phyloP scores from a whole-genome alignment of 345 rosid species.

The Gossypium thurberi region DNA sequence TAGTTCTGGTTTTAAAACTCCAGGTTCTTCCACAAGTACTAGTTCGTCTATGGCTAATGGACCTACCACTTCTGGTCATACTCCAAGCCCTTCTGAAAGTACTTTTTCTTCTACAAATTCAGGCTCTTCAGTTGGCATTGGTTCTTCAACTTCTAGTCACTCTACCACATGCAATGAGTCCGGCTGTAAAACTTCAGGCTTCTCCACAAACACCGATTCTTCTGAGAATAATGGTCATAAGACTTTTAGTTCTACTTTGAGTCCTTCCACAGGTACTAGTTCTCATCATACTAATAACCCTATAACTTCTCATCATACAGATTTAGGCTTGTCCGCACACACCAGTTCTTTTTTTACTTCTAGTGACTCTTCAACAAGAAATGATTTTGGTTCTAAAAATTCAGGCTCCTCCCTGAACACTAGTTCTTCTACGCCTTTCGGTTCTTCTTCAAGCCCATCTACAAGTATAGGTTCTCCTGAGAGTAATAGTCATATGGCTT shows the following conservation, averaged over 20 bases:
- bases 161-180: not conserved
- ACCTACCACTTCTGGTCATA: too few species aligned
- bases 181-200: too few species aligned
- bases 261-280: not conserved
- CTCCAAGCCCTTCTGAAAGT: too few species aligned
- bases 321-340: not conserved
- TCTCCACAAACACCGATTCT: not conserved
- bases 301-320: not conserved
- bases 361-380: not conserved
- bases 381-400: not conserved
- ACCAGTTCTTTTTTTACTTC: not conserved
- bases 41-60: too few species aligned
- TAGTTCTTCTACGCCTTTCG: not conserved
- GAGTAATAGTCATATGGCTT: not conserved
- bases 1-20: too few species aligned
- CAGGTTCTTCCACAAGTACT: too few species aligned
- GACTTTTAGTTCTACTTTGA: not conserved
- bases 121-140: not conserved
- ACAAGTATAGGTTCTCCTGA: too few species aligned
- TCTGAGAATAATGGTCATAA: too few species aligned
- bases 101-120: not conserved
- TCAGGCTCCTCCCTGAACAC: not conserved
- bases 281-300: too few species aligned
- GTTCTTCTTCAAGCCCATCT: too few species aligned
- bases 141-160: not conserved